These are phyloP conservation scores for Astrothelium subdiscretum DNA, from an alignment of 495 filamentous ascomycete genomes.

Conservation along the genomic window DNA sequence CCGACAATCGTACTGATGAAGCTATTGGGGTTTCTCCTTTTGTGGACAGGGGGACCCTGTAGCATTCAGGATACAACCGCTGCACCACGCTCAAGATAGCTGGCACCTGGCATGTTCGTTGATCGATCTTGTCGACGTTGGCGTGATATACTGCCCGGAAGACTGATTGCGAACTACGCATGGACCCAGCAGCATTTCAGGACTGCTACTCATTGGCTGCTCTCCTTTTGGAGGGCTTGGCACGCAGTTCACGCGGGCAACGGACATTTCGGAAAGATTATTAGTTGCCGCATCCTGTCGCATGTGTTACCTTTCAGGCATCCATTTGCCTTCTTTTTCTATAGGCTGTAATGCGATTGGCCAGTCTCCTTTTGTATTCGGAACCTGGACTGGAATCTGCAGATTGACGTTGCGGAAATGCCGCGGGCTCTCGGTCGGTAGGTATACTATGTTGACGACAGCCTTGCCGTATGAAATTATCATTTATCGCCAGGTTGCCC, in stretches of 20 bases:
- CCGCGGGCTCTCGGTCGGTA: background rate
- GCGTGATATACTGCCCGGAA: background rate
- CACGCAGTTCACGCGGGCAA: background rate
- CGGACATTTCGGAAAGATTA: background rate
- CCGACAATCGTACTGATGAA: too few species aligned
- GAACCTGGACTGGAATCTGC: background rate
- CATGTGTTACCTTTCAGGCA: background rate
- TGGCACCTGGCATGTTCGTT: too few species aligned
- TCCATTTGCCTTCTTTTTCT: background rate
- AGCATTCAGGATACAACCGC: too few species aligned
- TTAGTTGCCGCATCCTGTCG: background rate
- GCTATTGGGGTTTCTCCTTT: too few species aligned
- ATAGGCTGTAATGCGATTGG: background rate
- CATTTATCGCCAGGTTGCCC: too few species aligned
- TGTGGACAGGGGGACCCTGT: too few species aligned
- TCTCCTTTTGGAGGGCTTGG: constrained; percentile 10
- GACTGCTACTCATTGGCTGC: background rate
- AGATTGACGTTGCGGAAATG: background rate
- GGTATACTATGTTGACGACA: background rate
- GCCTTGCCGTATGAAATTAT: too few species aligned
- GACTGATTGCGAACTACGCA: background rate
- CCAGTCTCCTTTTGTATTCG: background rate
- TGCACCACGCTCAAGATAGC: too few species aligned
- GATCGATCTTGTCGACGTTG: background rate
- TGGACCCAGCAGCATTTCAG: background rate